Evolutionary conservation across 305 asterid species (phyloP), one percentile per base, ranked within the genome.

Genomic region (Nicotiana rustica): DNA sequence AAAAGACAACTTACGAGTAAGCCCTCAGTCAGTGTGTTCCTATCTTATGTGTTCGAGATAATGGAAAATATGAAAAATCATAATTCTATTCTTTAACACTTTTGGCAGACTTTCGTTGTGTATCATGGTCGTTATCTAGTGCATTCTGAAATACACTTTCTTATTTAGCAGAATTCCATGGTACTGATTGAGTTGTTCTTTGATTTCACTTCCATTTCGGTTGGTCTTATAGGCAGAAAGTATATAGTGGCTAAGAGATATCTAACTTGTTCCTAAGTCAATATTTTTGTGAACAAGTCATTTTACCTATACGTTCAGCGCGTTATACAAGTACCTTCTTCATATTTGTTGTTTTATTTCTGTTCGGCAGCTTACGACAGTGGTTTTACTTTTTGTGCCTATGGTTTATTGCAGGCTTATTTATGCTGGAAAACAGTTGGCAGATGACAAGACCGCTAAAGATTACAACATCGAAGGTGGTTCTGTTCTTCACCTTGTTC

Each of bases 391-490:
- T 10, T 6, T 14, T 47, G 18, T 57, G n/a, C 64, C 57, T 64
- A n/a, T 41, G 67, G 65, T 67, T 60, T n/a, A 7, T 80, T 85
- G 82, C 86, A 95, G 97, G 95, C 93, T 95, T 15, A 95, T 92
- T 61, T 95, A 93, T 83, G 98, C 97, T 49, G 98, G 96, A 10
- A 95, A 93, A 86, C 98, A 93, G 91, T 95, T 92, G 33, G 96
- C 87, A 68, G 97, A 93, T 80, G 98, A 95, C 91, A 95, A 91
- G 82, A 95, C 93, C 8, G 98, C 98, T 1, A 95, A 93, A 84
- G 98, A 95, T 81, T 93, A 93, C 88, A 93, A 93, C 77, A 92
- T 95, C 5, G 97, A 95, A 83, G 97, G 97, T 62, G 98, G 98
- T 82, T 95, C 98, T 67, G 97, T 95, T 83, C 97, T 93, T 88